Evolutionary conservation across 768 basidiomycete genomes (phyloP).

Genomic region (Tylopilus intermedius): DNA sequence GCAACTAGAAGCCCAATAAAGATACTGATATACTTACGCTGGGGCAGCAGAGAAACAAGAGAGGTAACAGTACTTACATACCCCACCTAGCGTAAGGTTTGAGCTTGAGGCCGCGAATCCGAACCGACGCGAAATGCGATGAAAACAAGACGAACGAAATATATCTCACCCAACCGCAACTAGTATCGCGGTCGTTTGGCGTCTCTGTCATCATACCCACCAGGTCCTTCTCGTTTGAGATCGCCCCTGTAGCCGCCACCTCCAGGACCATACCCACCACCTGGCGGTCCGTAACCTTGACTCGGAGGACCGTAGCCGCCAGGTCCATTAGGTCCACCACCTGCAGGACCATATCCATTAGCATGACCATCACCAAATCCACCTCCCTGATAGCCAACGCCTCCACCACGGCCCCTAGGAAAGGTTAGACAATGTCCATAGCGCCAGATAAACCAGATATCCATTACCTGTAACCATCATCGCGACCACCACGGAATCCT

Average conservation of each 20-base stretch:
- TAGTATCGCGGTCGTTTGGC: conserved; percentile 79
- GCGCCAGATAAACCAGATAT: neutral
- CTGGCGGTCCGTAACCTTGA: conserved; percentile 41
- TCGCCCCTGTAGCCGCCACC: conserved; percentile 64
- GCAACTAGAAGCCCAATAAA: conserved; percentile 18
- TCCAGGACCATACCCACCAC: conserved; percentile 40
- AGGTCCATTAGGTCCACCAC: conserved; percentile 37
- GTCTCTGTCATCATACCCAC: conserved; percentile 80
- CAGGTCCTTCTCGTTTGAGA: conserved; percentile 70
- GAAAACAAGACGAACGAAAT: conserved; percentile 24
- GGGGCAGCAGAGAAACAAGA: conserved; percentile 26
- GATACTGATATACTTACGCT: conserved; percentile 36
- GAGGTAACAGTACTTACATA: conserved; percentile 31
- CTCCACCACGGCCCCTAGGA: conserved; percentile 58
- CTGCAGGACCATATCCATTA: conserved; percentile 52
- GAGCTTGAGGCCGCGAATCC: conserved; percentile 23
- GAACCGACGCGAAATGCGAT: conserved; percentile 19
- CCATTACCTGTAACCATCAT: conserved; percentile 50
- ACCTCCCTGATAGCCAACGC: conserved; percentile 64
- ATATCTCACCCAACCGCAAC: conserved; percentile 36
- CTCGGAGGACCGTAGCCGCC: conserved; percentile 39
- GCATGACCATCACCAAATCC: conserved; percentile 51
- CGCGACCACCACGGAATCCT: conserved; percentile 35
- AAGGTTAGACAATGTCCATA: conserved; percentile 15
- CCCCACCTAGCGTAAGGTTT: conserved; percentile 28